phyloP scores from a whole-genome alignment of 331 rosid genomes.

The Cydonia oblonga region DNA sequence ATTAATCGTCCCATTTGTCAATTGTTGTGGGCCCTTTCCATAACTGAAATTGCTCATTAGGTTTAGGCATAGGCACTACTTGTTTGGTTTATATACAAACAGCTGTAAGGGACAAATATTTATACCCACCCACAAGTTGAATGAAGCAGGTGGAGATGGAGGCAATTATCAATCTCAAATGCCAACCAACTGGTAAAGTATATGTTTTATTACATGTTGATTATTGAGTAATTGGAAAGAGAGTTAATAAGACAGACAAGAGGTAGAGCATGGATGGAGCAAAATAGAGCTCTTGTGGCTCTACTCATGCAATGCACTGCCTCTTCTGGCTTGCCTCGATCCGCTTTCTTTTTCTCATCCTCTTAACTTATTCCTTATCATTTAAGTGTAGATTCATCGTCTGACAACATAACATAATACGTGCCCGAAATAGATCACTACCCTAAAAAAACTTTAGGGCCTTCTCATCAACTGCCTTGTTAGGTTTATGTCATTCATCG shows the following conservation, averaged over 20 bases:
- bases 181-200: no score
- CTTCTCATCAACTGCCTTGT: not conserved
- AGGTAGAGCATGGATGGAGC: conserved; percentile 76
- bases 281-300: conserved; percentile 28
- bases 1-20: no score
- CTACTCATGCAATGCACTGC: conserved; percentile 99
- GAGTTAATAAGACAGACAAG: conserved; percentile 44
- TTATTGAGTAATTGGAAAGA: not conserved
- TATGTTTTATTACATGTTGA: no score
- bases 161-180: no score
- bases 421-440: not conserved
- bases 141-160: no score
- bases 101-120: no score
- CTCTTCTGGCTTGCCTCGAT: conserved; percentile 62
- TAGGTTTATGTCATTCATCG: not conserved
- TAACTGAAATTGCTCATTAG: no score
- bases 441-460: not conserved
- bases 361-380: not conserved
- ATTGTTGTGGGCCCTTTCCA: no score
- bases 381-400: not conserved
- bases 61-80: no score
- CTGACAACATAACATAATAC: not conserved
- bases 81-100: no score
- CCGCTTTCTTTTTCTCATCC: not conserved
- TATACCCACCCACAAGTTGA: no score